These are phyloP conservation scores for Phytophthora quininea DNA, from an alignment of 352 stramenopile genomes.

Conservation along the genomic window DNA sequence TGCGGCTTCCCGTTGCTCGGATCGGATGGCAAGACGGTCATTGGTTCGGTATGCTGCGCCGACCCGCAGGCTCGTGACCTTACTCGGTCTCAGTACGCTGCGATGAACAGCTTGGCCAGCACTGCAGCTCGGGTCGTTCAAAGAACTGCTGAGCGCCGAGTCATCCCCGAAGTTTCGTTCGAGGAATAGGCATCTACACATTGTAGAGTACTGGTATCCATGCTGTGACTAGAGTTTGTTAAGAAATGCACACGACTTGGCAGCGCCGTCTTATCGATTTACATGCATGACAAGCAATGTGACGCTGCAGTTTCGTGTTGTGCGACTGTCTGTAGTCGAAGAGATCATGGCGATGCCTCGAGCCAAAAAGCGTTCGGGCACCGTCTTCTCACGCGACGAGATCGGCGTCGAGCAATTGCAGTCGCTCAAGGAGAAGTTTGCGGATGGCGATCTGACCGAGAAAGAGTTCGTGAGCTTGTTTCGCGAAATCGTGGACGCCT, in stretches of 20 bases:
- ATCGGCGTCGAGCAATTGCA: slow-evolving; percentile 85
- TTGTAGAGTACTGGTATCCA: background rate
- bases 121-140: slow-evolving; percentile 59
- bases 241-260: background rate
- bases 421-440: slow-evolving; percentile 86
- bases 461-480: slow-evolving; percentile 88
- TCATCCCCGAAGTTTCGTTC: slow-evolving; percentile 23
- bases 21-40: slow-evolving; percentile 53
- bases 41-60: slow-evolving; percentile 69
- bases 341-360: slow-evolving; percentile 30
- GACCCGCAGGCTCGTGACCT: slow-evolving; percentile 54
- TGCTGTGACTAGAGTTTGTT: background rate
- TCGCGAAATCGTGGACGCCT: slow-evolving; percentile 79
- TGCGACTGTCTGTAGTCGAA: background rate
- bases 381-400: slow-evolving; percentile 79
- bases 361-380: slow-evolving; percentile 52
- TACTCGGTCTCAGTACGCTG: slow-evolving; percentile 60
- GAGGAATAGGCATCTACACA: slow-evolving; percentile 4
- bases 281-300: background rate
- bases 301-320: slow-evolving; percentile 23
- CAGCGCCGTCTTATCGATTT: background rate
- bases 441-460: slow-evolving; percentile 82
- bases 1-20: slow-evolving; percentile 71
- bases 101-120: slow-evolving; percentile 55
- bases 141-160: slow-evolving; percentile 27